These are phyloP conservation scores for Globisporangium alternatum DNA, from an alignment of 352 stramenopile species.

Conservation along the genomic window DNA sequence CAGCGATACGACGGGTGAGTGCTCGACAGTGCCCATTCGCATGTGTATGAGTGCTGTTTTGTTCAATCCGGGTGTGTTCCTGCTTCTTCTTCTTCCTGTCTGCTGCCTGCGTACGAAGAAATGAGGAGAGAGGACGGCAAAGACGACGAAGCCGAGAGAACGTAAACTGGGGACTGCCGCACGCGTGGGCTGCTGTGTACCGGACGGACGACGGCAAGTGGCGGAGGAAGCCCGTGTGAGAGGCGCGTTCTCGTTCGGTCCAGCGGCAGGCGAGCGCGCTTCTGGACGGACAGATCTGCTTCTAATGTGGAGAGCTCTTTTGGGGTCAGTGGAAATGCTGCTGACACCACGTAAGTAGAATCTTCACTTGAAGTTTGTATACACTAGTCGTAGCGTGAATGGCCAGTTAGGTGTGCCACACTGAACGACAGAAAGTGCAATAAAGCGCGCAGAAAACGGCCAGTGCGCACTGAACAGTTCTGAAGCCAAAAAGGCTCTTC, in stretches of 20 bases:
- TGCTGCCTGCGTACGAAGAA: no score
- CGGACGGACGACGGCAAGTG: background rate
- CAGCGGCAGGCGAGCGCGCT: background rate
- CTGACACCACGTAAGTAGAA: background rate
- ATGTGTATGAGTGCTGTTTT: background rate
- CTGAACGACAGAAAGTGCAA: slow-evolving; percentile 1
- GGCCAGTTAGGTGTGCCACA: background rate
- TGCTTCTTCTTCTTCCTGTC: background rate
- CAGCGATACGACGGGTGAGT: background rate
- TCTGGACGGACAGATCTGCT: background rate
- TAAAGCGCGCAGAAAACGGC: slow-evolving; percentile 10
- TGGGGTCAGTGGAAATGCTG: background rate
- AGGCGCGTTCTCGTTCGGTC: background rate
- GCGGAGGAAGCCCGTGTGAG: background rate
- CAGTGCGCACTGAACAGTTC: slow-evolving; percentile 16
- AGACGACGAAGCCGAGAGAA: slow-evolving; percentile 3
- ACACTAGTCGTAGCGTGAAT: background rate
- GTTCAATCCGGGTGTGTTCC: no score
- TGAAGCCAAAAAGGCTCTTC: slow-evolving; percentile 8
- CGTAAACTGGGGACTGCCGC: slow-evolving; percentile 1
- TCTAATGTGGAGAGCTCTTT: background rate
- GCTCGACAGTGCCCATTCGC: slow-evolving; percentile 9
- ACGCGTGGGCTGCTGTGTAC: background rate
- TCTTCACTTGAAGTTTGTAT: background rate
- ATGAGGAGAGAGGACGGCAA: no score